Percentiles rank a stretch among this genome's conserved stretches.
Evolutionary conservation across 371 early-diverging fungal species (phyloP).

Genomic region (Lichtheimia ornata): DNA sequence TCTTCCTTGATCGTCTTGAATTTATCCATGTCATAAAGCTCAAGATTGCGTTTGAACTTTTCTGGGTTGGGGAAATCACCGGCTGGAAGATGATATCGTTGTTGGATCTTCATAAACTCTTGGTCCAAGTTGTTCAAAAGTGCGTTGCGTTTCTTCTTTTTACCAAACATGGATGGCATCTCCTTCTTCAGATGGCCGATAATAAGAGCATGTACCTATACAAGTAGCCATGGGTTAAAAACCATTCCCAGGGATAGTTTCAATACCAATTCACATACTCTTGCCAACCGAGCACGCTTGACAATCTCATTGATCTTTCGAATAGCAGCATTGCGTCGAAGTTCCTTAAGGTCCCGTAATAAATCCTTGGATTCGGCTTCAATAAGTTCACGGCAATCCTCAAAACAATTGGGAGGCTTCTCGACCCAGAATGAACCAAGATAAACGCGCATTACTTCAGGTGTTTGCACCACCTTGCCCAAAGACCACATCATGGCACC

Average conservation of each 20-base stretch:
- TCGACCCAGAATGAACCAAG: constrained; percentile 82
- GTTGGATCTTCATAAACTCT: constrained; percentile 78
- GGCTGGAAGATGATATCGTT: constrained; percentile 65
- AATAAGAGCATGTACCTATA: constrained; percentile 76
- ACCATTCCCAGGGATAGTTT: not conserved
- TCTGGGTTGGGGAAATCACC: constrained; percentile 78
- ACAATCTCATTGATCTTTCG: constrained; percentile 89
- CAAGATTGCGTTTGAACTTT: constrained; percentile 59
- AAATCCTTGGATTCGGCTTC: constrained; percentile 80
- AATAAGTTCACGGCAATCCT: constrained; percentile 73
- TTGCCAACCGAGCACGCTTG: constrained; percentile 80
- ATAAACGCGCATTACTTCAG: constrained; percentile 88
- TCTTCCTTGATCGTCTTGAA: constrained; percentile 73
- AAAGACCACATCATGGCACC: constrained; percentile 95
- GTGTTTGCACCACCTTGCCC: constrained; percentile 85
- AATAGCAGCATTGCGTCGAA: constrained; percentile 80
- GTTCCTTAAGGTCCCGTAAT: constrained; percentile 66
- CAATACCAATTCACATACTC: constrained; percentile 21
- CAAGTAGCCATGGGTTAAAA: not conserved
- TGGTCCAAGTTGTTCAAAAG: constrained; percentile 69
- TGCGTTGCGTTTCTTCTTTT: constrained; percentile 72
- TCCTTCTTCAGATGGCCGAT: constrained; percentile 76
- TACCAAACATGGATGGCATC: constrained; percentile 84
- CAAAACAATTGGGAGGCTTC: constrained; percentile 70
- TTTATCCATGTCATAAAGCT: constrained; percentile 75